A percentile compares a stretch with the other conserved stretches of the same genome.
Conservation (phyloP, 176 grass and related monocot genomes). For the Avena eriantha region DNA sequence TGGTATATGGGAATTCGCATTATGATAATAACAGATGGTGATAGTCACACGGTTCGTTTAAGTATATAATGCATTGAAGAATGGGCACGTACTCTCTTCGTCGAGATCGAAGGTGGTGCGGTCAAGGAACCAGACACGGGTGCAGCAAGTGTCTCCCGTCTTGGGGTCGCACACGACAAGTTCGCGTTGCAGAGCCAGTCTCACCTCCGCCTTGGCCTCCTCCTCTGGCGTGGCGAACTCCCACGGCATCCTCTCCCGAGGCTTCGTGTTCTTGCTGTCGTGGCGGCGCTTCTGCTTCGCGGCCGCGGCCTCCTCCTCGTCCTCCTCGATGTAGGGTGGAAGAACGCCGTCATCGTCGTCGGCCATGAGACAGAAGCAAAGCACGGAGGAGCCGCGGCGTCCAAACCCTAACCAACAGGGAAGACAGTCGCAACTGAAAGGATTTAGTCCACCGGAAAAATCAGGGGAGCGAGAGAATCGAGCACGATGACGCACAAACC, state of each 20-base stretch:
- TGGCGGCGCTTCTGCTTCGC: slow-evolving; percentile 7
- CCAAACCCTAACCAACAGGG: not conserved
- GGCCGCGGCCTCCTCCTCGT: not conserved
- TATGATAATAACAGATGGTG: not conserved
- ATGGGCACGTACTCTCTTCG: slow-evolving; percentile 31
- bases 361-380: slow-evolving; percentile 1
- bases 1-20: not conserved
- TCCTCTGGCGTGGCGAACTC: slow-evolving; percentile 1
- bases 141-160: not conserved
- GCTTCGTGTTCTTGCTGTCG: not conserved
- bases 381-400: not conserved
- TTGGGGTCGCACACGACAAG: slow-evolving; percentile 32
- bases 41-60: not conserved
- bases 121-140: not conserved
- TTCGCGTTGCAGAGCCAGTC: not conserved
- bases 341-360: not conserved
- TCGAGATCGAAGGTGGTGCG: slow-evolving; percentile 14
- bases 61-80: not conserved
- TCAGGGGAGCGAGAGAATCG: not conserved
- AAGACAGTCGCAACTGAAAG: not conserved
- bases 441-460: not conserved
- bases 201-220: not conserved
- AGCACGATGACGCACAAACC: not conserved
- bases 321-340: slow-evolving; percentile 15
- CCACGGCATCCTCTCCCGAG: not conserved